These are phyloP conservation scores for Colletotrichum nymphaeae DNA, from an alignment of 2,329 filamentous ascomycete species.

Conservation along the genomic window DNA sequence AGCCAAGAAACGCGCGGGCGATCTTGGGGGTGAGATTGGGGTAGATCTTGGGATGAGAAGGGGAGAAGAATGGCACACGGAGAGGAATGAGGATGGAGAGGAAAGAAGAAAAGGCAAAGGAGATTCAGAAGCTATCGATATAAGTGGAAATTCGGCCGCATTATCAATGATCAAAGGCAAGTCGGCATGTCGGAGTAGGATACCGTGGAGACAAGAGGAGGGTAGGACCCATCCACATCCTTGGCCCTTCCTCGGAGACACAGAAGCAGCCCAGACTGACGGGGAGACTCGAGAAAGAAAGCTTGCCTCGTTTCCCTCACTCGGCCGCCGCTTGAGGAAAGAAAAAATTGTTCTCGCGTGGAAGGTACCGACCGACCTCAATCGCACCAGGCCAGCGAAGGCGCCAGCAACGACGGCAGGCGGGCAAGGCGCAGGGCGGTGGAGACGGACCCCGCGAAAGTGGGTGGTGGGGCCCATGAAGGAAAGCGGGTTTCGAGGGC, in stretches of 20 bases:
- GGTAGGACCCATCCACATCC: neutral
- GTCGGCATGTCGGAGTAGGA: neutral
- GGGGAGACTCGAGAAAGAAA: neutral
- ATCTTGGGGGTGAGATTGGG: constrained; percentile 28
- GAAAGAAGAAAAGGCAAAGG: neutral
- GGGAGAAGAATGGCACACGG: neutral
- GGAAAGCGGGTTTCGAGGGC: constrained; percentile 28
- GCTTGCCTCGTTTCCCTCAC: neutral
- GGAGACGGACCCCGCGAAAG: constrained; percentile 33
- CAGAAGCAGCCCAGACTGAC: neutral
- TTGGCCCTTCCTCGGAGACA: neutral
- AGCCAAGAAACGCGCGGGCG: constrained; percentile 17
- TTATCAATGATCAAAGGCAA: constrained; percentile 3
- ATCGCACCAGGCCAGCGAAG: neutral
- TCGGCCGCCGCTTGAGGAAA: neutral
- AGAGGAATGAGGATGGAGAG: neutral
- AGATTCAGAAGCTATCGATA: neutral
- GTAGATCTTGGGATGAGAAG: constrained; percentile 15
- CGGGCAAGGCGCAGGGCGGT: constrained; percentile 10
- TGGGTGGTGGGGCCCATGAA: constrained; percentile 32
- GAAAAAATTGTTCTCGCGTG: neutral
- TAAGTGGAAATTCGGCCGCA: neutral
- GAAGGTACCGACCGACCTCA: neutral
- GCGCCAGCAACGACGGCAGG: neutral
- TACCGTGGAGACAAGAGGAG: neutral